These are phyloP conservation scores for Eremothecium coryli DNA, from an alignment of 1,139 yeast species.

Conservation along the genomic window DNA sequence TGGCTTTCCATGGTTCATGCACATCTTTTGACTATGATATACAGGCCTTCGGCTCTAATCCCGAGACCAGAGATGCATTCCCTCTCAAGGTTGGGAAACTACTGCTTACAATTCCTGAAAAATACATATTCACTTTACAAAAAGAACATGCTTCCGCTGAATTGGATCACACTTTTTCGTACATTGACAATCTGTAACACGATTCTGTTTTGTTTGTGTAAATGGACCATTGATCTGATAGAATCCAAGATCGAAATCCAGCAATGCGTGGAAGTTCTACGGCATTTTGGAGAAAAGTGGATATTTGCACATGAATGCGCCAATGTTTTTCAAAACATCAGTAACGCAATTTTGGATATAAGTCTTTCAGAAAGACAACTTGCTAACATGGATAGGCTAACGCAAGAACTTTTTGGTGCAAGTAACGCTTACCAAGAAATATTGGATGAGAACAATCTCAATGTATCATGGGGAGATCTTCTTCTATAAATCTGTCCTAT, in stretches of 20 bases:
- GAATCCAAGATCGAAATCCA: slow-evolving; percentile 39
- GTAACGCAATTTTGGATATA: slow-evolving; percentile 35
- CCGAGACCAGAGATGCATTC: slow-evolving; percentile 37
- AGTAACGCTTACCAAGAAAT: slow-evolving; percentile 39
- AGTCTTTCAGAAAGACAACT: slow-evolving; percentile 34
- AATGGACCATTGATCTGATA: slow-evolving; percentile 37
- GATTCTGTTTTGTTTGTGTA: slow-evolving; percentile 38
- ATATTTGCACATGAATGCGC: slow-evolving; percentile 38
- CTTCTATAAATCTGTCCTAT: slow-evolving; percentile 11
- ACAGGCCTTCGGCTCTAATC: slow-evolving; percentile 40
- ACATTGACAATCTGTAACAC: slow-evolving; percentile 39
- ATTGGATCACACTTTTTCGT: slow-evolving; percentile 42
- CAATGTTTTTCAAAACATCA: slow-evolving; percentile 36
- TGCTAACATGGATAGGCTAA: slow-evolving; percentile 34
- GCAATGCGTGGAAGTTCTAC: slow-evolving; percentile 38
- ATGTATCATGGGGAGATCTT: slow-evolving; percentile 33
- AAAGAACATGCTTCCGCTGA: slow-evolving; percentile 37
- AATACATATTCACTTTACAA: slow-evolving; percentile 37
- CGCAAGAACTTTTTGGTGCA: slow-evolving; percentile 37
- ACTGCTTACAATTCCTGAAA: slow-evolving; percentile 36
- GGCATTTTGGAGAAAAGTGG: slow-evolving; percentile 41
- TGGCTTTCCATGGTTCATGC: slow-evolving; percentile 43
- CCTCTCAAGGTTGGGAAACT: slow-evolving; percentile 34
- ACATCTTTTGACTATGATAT: slow-evolving; percentile 36
- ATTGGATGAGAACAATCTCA: slow-evolving; percentile 36